These are phyloP conservation scores for Gardenia jasminoides DNA, from an alignment of 257 asterid genomes.

Conservation along the genomic window DNA sequence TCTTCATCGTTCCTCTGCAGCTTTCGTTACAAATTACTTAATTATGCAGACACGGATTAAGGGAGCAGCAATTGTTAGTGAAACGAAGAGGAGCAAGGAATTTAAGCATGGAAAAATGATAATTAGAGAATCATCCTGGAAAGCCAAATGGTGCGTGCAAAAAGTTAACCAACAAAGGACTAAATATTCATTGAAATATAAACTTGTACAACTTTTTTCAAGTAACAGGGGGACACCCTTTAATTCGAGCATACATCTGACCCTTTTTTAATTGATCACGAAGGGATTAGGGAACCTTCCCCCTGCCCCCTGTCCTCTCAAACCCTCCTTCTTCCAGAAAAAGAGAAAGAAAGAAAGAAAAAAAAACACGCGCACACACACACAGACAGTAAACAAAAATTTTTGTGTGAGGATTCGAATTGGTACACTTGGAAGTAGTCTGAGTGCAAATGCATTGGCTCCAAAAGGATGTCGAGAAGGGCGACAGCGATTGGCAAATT, in stretches of 20 bases:
- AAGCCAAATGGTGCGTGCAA: neutral
- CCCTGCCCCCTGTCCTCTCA: neutral
- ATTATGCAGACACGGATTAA: neutral
- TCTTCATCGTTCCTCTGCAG: no score
- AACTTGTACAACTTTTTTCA: neutral
- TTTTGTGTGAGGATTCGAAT: neutral
- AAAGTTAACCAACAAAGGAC: neutral
- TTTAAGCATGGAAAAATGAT: neutral
- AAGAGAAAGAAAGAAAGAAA: neutral
- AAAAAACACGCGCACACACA: neutral
- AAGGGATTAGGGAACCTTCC: neutral
- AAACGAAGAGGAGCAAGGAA: neutral
- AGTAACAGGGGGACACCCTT: neutral
- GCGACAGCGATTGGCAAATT: neutral
- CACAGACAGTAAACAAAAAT: no score
- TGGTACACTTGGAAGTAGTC: neutral
- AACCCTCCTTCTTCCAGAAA: neutral
- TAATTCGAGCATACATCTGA: neutral
- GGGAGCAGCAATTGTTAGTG: neutral
- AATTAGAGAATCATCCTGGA: neutral
- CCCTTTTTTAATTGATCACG: neutral
- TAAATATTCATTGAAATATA: neutral
- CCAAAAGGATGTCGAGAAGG: neutral
- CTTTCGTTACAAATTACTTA: neutral
- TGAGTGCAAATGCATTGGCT: neutral